Evolutionary conservation across 345 rosid species (phyloP), one percentile per base, ranked within the genome.

Genomic region (Populus nigra): DNA sequence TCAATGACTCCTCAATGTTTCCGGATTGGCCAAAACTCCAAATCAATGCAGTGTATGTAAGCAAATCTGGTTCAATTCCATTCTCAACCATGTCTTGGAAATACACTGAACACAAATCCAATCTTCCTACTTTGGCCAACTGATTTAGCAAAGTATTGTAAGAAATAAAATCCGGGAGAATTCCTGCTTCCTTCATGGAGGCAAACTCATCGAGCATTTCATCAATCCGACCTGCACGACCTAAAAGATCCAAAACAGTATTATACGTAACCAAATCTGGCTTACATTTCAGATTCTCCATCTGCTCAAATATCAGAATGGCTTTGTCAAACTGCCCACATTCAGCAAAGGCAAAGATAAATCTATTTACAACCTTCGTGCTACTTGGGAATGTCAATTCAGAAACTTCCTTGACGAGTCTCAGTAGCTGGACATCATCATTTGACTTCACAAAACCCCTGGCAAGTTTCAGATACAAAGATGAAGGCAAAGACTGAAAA

Each of bases 181-280:
- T 79, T 57, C 88, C 84, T 39, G 84, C 90, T 84, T 89, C 90
- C 84, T 91, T 91, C 93, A 94, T 88, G 9, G 87, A 80, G 2
- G 84, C 76, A 71, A 92, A 88, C 74, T 81, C 62, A 77, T 16
- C 20, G 17, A 91, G 81, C 97, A 94, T 89, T 82, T 92, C 88
- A 71, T 85, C 82, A 65, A 88, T 77, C 4, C 79, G 86, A 65
- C 96, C 93, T 65, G 85, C 88, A 65, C 88, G 79, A 53, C 98
- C 93, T 65, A 92, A 82, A 59, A 89, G 83, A 78, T 92, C 91
- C 57, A 92, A 83, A 76, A 92, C 83, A 47, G 85, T 90, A 84
- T 94, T 94, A 77, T 86, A 92, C 1, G 97, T 91, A 73, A 91
- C 49, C 81, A 90, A 81, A 79, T 92, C 96, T 7, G 94, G 93